Evolutionary conservation across 1,284 basidiomycete species (phyloP).

Genomic region (Ganoderma sp.): DNA sequence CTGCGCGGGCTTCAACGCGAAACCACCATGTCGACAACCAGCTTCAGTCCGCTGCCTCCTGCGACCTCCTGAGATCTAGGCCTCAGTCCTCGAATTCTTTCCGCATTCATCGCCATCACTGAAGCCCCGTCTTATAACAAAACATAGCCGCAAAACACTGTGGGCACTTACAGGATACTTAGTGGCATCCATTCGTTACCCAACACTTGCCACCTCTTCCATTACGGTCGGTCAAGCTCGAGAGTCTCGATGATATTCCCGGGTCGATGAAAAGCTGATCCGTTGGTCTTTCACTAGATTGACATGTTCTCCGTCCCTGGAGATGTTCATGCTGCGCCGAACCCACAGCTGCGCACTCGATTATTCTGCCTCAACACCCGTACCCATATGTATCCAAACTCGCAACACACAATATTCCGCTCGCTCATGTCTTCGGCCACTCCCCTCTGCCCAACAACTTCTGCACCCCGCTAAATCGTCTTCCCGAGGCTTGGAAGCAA

Average conservation of each 20-base stretch:
- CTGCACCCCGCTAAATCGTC: neutral
- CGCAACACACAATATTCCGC: neutral
- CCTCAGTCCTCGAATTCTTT: neutral
- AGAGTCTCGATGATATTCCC: neutral
- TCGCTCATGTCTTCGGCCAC: neutral
- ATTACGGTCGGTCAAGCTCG: neutral
- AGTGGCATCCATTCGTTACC: no score
- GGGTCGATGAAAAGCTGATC: neutral
- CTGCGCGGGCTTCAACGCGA: neutral
- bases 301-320: neutral
- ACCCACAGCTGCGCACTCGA: neutral
- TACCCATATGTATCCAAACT: no score
- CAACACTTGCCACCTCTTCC: neutral
- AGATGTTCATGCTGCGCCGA: neutral
- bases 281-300: neutral
- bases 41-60: neutral
- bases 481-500: neutral
- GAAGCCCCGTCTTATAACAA: neutral
- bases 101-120: neutral
- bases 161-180: neutral
- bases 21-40: conserved; percentile 3
- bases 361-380: neutral
- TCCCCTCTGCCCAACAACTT: neutral
- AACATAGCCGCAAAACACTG: neutral
- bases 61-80: no score